A percentile compares a stretch with the other conserved stretches of the same genome.
Evolutionary conservation across 2,329 filamentous ascomycete species (phyloP).

Genomic region (Xylaria sp.): DNA sequence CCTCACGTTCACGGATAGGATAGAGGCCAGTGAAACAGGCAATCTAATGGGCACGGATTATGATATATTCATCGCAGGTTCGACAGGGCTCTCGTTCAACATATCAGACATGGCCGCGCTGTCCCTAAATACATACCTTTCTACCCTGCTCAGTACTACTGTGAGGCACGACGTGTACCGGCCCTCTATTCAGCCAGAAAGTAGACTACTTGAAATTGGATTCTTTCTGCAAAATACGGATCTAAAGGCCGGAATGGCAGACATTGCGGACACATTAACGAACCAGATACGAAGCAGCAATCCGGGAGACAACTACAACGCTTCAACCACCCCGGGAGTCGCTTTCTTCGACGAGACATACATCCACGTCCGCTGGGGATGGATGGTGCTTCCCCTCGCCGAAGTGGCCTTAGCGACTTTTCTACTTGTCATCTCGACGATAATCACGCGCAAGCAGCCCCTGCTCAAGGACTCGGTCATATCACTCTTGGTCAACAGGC

Average conservation of each 20-base stretch:
- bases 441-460: constrained; percentile 15
- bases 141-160: constrained; percentile 1
- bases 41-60: not conserved
- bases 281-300: constrained; percentile 16
- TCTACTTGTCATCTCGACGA: constrained; percentile 14
- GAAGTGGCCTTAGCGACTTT: constrained; percentile 15
- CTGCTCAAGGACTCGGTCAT: constrained; percentile 22
- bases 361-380: constrained; percentile 22
- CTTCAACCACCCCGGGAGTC: constrained; percentile 3
- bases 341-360: constrained; percentile 24
- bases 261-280: constrained; percentile 15
- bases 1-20: not conserved
- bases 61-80: constrained; percentile 3
- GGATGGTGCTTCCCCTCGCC: constrained; percentile 20
- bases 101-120: constrained; percentile 1
- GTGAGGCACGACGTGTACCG: constrained; percentile 8
- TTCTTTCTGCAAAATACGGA: constrained; percentile 12
- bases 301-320: constrained; percentile 21
- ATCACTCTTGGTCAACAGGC: constrained; percentile 10
- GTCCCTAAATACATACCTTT: constrained; percentile 5
- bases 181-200: not conserved
- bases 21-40: not conserved
- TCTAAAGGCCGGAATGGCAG: constrained; percentile 8
- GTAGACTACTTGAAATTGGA: not conserved
- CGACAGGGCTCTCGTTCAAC: constrained; percentile 8